Evolutionary conservation across 2,329 filamentous ascomycete species (phyloP), one percentile per base, ranked within the genome.

Genomic region (Fusarium veterinarium): DNA sequence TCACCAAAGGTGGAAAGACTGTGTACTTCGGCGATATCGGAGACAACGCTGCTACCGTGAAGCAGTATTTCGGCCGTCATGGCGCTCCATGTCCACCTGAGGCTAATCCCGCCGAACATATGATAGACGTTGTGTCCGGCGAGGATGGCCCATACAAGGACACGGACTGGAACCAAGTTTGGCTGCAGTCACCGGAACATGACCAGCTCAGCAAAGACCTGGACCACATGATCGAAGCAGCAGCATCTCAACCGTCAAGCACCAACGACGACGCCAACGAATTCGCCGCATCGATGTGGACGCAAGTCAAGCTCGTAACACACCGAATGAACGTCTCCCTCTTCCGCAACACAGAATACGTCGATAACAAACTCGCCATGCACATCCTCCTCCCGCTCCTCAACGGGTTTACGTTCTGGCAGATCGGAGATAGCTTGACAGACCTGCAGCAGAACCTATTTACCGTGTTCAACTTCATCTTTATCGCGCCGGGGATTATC

Each of bases 31-130:
- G 91, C 14, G 89, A 91, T 4, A 89, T 91, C 60, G 90, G 90
- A 10, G 81, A 87, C 1, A 83, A 87, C 41, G 89, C 87, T 0
- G 80, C 79, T 10, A 88, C 84, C 1, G 77, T 92, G 62, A 86
- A 86, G 48, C 83, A 83, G 41, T 93, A 93, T 80, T 95, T 95
- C 77, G 88, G 88, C 55, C 83, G 84, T 33, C 87, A 93, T 69
- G 92, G 91, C 8, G 90, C 89, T 0, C 85, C 87, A 2, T 92
- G 91, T 68, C 86, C 87, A 3, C 73, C 83, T 1, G 87, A 89
- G 1, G 89, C 88, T 14, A 94, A 94, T 74, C 91, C 91, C 3
- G 92, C 92, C 1, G 92, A 94, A 79, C 92, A 91, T 84, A 94
- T 94, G 90, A 88, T 95, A 56, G 85, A 88, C 57, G 85, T 87